A percentile compares a stretch with the other conserved stretches of the same genome.
phyloP scores from a whole-genome alignment of 192 early-diverging fungal genomes.

The Coemansia umbellata region DNA sequence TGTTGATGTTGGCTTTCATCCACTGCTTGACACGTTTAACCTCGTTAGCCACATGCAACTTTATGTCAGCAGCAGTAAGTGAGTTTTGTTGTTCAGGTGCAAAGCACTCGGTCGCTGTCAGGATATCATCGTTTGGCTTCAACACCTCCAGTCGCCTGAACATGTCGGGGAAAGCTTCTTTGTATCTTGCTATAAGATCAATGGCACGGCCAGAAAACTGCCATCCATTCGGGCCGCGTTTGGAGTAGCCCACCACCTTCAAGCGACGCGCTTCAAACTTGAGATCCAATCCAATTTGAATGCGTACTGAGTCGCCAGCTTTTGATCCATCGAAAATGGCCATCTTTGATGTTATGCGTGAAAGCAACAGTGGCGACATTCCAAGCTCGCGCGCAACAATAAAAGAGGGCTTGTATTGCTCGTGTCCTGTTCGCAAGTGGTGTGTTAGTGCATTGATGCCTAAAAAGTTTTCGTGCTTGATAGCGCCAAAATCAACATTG shows the following conservation, averaged over 20 bases:
- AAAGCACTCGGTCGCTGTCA: conserved; percentile 32
- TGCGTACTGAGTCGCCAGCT: conserved; percentile 50
- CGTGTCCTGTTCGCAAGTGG: conserved; percentile 6
- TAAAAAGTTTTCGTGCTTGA: conserved; percentile 31
- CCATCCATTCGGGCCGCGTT: conserved; percentile 76
- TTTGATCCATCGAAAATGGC: conserved; percentile 54
- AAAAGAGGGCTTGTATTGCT: conserved; percentile 62
- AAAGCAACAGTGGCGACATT: conserved; percentile 64
- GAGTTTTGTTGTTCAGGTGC: not conserved
- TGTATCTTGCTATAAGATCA: conserved; percentile 69
- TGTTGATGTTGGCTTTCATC: conserved; percentile 37
- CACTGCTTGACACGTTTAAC: conserved; percentile 51
- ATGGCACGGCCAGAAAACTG: conserved; percentile 80
- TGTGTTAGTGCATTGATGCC: conserved; percentile 28
- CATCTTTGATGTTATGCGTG: conserved; percentile 82
- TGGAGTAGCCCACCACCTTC: conserved; percentile 86
- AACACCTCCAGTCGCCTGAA: conserved; percentile 37
- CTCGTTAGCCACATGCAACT: conserved; percentile 19
- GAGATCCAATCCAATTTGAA: conserved; percentile 83
- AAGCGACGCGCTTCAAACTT: conserved; percentile 85
- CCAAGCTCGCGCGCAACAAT: conserved; percentile 64
- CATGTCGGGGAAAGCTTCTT: conserved; percentile 59
- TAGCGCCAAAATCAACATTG: conserved; percentile 4
- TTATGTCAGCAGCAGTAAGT: conserved; percentile 17
- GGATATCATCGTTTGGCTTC: conserved; percentile 1